Evolutionary conservation across 768 basidiomycete species (phyloP).

Genomic region (Neoboletus magnificus): DNA sequence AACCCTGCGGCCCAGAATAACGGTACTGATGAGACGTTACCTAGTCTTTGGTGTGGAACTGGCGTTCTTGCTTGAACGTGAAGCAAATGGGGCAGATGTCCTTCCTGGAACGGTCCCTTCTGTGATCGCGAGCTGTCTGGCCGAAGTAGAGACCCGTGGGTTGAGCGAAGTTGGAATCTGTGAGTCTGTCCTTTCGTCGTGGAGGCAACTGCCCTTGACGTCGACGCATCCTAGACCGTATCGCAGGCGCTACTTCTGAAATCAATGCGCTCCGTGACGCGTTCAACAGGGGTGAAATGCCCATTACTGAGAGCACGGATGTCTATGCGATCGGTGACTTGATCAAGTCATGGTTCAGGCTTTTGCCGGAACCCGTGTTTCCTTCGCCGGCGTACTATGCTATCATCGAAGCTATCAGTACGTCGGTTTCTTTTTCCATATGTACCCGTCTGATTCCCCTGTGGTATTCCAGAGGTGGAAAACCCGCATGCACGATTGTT

Average conservation of each 20-base stretch:
- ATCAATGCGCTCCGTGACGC: conserved; percentile 69
- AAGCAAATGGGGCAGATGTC: conserved; percentile 48
- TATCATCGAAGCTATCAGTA: conserved; percentile 71
- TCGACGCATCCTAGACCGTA: conserved; percentile 54
- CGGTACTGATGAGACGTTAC: conserved; percentile 3
- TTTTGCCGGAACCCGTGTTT: conserved; percentile 78
- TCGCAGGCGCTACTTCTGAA: conserved; percentile 71
- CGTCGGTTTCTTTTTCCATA: conserved; percentile 18
- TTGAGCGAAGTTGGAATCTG: conserved; percentile 82
- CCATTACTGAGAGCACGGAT: conserved; percentile 58
- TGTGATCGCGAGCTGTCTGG: conserved; percentile 61
- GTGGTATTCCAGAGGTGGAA: conserved; percentile 52
- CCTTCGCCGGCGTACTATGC: conserved; percentile 64
- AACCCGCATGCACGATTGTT: conserved; percentile 64
- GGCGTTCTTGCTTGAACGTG: conserved; percentile 63
- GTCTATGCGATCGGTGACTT: conserved; percentile 82
- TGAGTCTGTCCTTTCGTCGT: conserved; percentile 36
- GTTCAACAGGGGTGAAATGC: conserved; percentile 71
- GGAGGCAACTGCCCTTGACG: background rate
- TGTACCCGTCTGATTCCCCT: conserved; percentile 1
- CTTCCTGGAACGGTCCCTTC: conserved; percentile 59
- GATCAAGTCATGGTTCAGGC: conserved; percentile 83
- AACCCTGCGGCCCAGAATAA: background rate
- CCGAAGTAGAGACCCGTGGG: conserved; percentile 72
- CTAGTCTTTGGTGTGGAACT: conserved; percentile 77